A percentile compares a stretch with the other conserved stretches of the same genome.
These are phyloP conservation scores for Carex littledalei DNA, from an alignment of 176 grass and related monocot species.

Conservation along the genomic window DNA sequence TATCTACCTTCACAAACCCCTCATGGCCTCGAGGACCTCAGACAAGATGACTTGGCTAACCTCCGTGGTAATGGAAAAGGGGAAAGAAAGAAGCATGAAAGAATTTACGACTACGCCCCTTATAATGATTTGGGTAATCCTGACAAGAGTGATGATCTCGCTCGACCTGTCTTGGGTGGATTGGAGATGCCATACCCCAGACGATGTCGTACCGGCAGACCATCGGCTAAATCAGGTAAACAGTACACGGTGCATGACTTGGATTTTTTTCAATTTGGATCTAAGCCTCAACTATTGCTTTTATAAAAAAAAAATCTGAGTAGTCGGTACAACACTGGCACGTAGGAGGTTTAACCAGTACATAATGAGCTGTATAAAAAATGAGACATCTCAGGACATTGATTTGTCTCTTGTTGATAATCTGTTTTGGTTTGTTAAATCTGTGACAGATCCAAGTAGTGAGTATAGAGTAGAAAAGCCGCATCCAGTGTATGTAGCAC, in stretches of 20 bases:
- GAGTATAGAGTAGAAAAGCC: slow-evolving; percentile 36
- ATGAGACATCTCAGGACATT: neutral
- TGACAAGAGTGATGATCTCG: slow-evolving; percentile 40
- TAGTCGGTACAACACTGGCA: neutral
- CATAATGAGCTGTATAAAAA: neutral
- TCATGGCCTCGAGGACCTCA: slow-evolving; percentile 31
- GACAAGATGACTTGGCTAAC: slow-evolving; percentile 24
- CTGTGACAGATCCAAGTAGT: slow-evolving; percentile 30
- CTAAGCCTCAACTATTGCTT: neutral
- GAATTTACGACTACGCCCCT: slow-evolving; percentile 42
- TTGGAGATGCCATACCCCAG: slow-evolving; percentile 43
- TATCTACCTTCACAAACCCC: slow-evolving; percentile 48
- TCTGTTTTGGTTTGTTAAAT: slow-evolving; percentile 4
- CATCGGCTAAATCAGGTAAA: slow-evolving; percentile 40
- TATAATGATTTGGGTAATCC: slow-evolving; percentile 54
- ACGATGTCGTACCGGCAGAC: slow-evolving; percentile 41
- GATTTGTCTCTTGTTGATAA: neutral
- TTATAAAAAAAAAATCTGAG: neutral
- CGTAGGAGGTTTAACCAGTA: neutral
- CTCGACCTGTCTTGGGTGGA: slow-evolving; percentile 33
- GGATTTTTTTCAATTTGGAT: neutral
- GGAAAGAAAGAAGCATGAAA: slow-evolving; percentile 39
- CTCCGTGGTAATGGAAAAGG: slow-evolving; percentile 37
- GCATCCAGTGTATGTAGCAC: slow-evolving; percentile 44
- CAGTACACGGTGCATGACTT: neutral